phyloP scores from a whole-genome alignment of 75 land plant genomes.

The Isoetes taiwanensis region DNA sequence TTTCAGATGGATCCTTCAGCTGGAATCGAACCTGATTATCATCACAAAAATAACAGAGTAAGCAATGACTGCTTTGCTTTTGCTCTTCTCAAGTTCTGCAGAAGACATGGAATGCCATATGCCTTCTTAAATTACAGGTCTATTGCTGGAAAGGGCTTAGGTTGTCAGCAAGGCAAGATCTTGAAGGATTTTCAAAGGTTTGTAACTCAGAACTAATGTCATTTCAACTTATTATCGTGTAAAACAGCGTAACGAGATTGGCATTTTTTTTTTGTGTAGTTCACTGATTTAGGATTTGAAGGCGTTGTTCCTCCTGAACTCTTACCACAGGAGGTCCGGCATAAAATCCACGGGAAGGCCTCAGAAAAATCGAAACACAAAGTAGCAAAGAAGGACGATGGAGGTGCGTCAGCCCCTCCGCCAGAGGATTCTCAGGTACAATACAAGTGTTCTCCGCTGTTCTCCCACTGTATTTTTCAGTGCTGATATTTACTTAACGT shows the following conservation, averaged over 20 bases:
- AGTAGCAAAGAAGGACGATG: constrained; percentile 66
- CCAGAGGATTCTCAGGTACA: constrained; percentile 9
- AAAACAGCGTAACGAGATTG: no score
- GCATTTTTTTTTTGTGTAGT: constrained; percentile 35
- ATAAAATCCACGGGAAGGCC: constrained; percentile 48
- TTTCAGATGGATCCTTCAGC: constrained; percentile 81
- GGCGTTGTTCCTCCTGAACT: constrained; percentile 93
- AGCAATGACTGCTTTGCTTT: no score
- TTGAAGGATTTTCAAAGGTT: constrained; percentile 89
- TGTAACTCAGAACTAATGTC: not conserved
- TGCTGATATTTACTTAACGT: not conserved
- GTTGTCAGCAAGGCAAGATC: constrained; percentile 90
- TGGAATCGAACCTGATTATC: constrained; percentile 93
- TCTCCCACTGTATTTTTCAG: not conserved
- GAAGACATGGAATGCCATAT: no score
- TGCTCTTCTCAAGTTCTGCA: no score
- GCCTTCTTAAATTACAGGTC: constrained; percentile 48
- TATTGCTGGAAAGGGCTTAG: constrained; percentile 99
- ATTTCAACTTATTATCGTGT: no score
- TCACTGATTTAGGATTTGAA: constrained; percentile 80
- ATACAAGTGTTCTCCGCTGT: not conserved
- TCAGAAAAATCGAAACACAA: constrained; percentile 54
- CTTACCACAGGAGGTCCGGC: constrained; percentile 58
- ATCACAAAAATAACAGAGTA: constrained; percentile 81
- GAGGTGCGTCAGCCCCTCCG: constrained; percentile 16